Base-by-base conservation (phyloP, 2,329 filamentous ascomycete genomes). In the Macrophomina phaseolina region DNA sequence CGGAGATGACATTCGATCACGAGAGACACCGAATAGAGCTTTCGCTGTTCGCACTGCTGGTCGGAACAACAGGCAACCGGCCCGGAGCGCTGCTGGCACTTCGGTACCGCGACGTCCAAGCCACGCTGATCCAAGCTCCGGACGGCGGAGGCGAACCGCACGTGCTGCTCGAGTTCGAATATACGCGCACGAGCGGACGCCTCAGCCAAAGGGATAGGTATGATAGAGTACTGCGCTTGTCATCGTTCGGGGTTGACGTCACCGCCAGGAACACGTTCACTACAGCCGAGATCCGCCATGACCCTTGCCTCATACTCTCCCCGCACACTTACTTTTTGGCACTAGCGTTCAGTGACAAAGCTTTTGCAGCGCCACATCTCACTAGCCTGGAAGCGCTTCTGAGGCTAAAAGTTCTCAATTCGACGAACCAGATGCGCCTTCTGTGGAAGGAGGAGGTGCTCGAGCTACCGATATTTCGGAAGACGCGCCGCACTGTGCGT, bases 121-220 rank as follows among this genome's bases (percentile, higher is more conserved):
- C 40, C 4, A 45, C 40, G 5, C 16, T 45, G 5, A 45, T 45
- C 40, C 40, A 8, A 5, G 1, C 3, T 8, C 40, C 40, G 40
- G 40, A 5, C 12, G 40, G 16, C 5, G 53, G 68, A n/a, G 55
- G 64, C 5, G 52, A 48, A 62, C 70, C 66, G 11, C 34, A 67
- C 45, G 34, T 68, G 7, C n/a, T 70, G 2, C 65, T 71, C 36
- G 64, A 71, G n/a, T 55, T 70, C n/a, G n/a, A n/a, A n/a, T n/a
- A n/a, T n/a, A n/a, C n/a, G n/a, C n/a, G n/a, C n/a, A n/a, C n/a
- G n/a, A n/a, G n/a, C n/a, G n/a, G n/a, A n/a, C n/a, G n/a, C n/a
- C n/a, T n/a, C n/a, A n/a, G n/a, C n/a, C n/a, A n/a, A n/a, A n/a
- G n/a, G n/a, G n/a, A n/a, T n/a, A n/a, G n/a, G n/a, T 45, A 45